phyloP scores from a whole-genome alignment of 139 green algal genomes.

The Volvox reticuliferus region DNA sequence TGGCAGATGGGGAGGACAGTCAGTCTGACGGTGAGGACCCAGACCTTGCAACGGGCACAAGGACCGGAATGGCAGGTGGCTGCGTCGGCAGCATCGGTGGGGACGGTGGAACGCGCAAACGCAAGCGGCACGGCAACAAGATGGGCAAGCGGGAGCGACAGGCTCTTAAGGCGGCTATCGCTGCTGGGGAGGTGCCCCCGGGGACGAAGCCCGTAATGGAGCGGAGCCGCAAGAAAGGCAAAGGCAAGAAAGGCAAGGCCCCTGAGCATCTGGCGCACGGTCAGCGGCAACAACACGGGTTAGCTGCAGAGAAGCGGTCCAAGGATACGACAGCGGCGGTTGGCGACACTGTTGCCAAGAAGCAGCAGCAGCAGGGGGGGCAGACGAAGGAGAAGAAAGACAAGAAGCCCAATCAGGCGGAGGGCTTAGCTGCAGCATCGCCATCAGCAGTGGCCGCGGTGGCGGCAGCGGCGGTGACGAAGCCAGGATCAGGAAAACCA shows the following conservation, averaged over 20 bases:
- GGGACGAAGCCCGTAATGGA: conserved; percentile 34
- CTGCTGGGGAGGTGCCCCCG: conserved; percentile 17
- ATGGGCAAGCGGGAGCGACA: conserved; percentile 46
- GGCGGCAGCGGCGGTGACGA: too few species aligned
- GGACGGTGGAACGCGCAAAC: background rate
- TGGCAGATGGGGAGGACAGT: too few species aligned
- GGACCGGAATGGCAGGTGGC: background rate
- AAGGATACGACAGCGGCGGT: background rate
- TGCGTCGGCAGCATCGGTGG: background rate
- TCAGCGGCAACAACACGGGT: too few species aligned
- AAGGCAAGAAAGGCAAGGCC: background rate
- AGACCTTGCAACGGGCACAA: too few species aligned
- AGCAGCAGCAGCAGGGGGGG: background rate
- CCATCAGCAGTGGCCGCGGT: background rate
- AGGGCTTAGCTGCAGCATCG: background rate
- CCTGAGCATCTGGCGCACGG: background rate
- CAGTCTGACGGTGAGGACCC: too few species aligned
- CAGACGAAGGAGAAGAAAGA: background rate
- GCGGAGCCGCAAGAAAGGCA: background rate
- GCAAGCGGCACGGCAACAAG: conserved; percentile 28
- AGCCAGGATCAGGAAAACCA: too few species aligned
- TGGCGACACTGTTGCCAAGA: background rate
- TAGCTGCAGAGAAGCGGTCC: too few species aligned
- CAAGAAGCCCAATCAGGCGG: background rate
- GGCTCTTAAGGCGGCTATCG: conserved; percentile 13